Evolutionary conservation across 2,329 filamentous ascomycete species (phyloP).

Genomic region (Elsinoe fawcettii): DNA sequence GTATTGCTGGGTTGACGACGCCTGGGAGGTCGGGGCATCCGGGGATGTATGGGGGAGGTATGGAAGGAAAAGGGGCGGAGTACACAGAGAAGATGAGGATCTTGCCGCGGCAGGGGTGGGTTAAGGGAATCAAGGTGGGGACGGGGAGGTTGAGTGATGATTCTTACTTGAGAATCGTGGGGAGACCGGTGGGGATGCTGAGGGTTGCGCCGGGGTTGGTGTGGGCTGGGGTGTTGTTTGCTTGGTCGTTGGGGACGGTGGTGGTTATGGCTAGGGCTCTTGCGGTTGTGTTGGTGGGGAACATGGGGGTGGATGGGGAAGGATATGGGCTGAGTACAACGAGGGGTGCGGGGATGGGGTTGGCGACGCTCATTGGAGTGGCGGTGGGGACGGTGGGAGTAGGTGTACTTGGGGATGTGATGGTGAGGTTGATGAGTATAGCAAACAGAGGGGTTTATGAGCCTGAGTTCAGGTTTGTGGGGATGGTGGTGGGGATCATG

Average conservation of each 20-base stretch:
- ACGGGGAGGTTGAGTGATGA: neutral
- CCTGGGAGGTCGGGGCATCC: neutral
- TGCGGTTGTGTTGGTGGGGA: neutral
- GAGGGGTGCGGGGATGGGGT: neutral
- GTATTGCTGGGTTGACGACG: neutral
- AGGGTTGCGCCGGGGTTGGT: slow-evolving; percentile 11
- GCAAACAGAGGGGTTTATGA: slow-evolving; percentile 12
- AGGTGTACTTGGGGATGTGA: neutral
- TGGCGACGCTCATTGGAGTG: neutral
- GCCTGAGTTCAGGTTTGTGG: slow-evolving; percentile 12
- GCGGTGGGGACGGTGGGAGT: neutral
- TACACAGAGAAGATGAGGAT: slow-evolving; percentile 12
- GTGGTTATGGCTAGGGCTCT: neutral
- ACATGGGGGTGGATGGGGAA: neutral
- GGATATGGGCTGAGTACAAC: neutral
- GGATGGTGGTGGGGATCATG: neutral
- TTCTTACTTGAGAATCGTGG: neutral
- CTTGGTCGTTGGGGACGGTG: neutral
- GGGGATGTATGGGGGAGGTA: neutral
- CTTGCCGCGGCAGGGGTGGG: slow-evolving; percentile 17
- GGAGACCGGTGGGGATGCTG: slow-evolving; percentile 14
- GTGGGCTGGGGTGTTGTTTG: slow-evolving; percentile 5
- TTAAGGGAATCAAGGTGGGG: slow-evolving; percentile 11
- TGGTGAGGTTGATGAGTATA: neutral
- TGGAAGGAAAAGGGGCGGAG: neutral